A percentile compares a stretch with the other conserved stretches of the same genome.
Conservation (phyloP, 352 stramenopile genomes). For the Phytopythium chamaehyphon region DNA sequence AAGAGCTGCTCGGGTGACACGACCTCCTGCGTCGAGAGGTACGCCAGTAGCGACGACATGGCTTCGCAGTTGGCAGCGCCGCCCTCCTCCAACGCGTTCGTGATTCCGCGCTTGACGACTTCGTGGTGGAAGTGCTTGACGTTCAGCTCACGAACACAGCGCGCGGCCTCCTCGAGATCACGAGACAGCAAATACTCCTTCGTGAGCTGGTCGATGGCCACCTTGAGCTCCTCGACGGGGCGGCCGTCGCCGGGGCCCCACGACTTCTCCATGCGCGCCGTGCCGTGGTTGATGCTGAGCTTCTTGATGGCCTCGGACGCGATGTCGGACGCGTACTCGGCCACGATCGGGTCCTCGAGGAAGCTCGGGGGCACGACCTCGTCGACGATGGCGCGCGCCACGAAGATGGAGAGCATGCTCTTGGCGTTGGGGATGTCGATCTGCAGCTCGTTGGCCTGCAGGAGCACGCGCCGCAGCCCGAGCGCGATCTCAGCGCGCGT, state of each 20-base stretch:
- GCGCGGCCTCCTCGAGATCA: slow-evolving; percentile 94
- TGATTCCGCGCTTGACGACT: slow-evolving; percentile 86
- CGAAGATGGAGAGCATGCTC: slow-evolving; percentile 95
- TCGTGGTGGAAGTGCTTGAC: slow-evolving; percentile 97
- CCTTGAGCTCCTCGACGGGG: slow-evolving; percentile 90
- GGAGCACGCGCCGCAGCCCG: slow-evolving; percentile 96
- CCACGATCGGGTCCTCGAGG: slow-evolving; percentile 95
- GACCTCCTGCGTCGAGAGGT: slow-evolving; percentile 64
- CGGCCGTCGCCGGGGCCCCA: slow-evolving; percentile 95
- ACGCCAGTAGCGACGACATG: slow-evolving; percentile 76
- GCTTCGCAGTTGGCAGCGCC: slow-evolving; percentile 38
- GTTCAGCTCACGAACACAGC: slow-evolving; percentile 92
- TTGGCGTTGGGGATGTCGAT: slow-evolving; percentile 93
- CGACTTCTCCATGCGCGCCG: slow-evolving; percentile 94
- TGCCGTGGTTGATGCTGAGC: slow-evolving; percentile 95
- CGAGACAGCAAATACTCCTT: slow-evolving; percentile 95
- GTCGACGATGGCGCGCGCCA: slow-evolving; percentile 97
- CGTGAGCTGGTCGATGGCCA: slow-evolving; percentile 94
- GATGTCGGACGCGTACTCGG: slow-evolving; percentile 92
- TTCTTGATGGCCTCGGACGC: slow-evolving; percentile 95
- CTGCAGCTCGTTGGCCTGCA: slow-evolving; percentile 94
- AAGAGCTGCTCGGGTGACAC: slow-evolving; percentile 53
- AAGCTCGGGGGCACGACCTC: slow-evolving; percentile 98
- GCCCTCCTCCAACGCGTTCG: slow-evolving; percentile 47
- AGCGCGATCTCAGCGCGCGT: slow-evolving; percentile 75